Evolutionary conservation across 2,329 filamentous ascomycete genomes (phyloP), one percentile per base, ranked within the genome.

Genomic region (Fusarium sp.): DNA sequence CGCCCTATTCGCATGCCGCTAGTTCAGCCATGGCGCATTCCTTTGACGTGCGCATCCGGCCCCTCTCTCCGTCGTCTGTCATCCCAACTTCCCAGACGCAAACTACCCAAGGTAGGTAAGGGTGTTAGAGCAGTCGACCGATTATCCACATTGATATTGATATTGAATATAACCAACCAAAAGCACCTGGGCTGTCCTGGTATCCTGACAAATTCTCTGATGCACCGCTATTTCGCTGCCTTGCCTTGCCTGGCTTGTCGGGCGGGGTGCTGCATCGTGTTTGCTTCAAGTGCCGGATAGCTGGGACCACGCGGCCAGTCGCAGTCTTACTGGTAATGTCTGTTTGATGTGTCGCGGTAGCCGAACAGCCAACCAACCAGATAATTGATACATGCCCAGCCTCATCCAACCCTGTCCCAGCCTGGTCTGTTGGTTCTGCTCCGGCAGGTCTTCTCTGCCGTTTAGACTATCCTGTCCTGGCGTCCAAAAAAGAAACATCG

Each of bases 11-110:
- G 56, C 57, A 61, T 58, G 60, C 59, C 62, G 57, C 65, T 74
- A 65, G 62, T 63, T 55, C 57, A 70, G 71, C 63, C 68, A 64
- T 62, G 73, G 73, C 71, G 71, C 61, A 74, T 71, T 71, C 62
- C 71, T 74, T 74, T 74, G 65, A 67, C 49, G 47, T 73, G 45
- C 47, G 46, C 53, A 49, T 44, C 53, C 54, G 44, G 39, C 34
- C 51, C 43, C 33, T 40, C 45, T 49, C 42, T 36, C 39, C 39
- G 19, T 65, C 39, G 26, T 47, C 46, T 42, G 46, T 53, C 59
- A 65, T 65, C 67, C 49, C 44, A 65, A 65, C 52, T 69, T 63
- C 19, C 19, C 28, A 49, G 42, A 57, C 34, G 36, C 28, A 31
- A 31, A 10, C 10, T 13, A 31, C 10, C 9, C 9, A 11, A 13